phyloP scores from a whole-genome alignment of 1,284 basidiomycete species.

The Rhodotorula mucilaginosa region DNA sequence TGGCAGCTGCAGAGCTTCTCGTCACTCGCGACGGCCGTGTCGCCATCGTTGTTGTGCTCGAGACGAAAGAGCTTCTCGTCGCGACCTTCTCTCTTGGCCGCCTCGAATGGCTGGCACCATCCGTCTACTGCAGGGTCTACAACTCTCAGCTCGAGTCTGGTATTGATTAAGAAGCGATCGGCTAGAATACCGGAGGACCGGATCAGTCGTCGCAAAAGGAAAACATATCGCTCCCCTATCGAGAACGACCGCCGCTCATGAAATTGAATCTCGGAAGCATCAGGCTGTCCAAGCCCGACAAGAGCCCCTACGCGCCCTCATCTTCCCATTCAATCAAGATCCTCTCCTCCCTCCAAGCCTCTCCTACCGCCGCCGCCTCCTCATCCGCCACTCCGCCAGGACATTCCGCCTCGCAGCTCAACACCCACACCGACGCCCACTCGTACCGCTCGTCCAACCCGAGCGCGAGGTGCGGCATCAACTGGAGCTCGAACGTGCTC shows the following conservation, averaged over 20 bases:
- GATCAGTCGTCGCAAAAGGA: no score
- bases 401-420: slow-evolving; percentile 73
- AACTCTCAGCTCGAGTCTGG: no score
- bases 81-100: background rate
- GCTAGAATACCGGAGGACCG: no score
- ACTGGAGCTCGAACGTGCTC: slow-evolving; percentile 75
- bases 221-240: no score
- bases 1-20: slow-evolving; percentile 17
- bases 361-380: slow-evolving; percentile 52
- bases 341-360: slow-evolving; percentile 66
- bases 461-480: slow-evolving; percentile 77
- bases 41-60: slow-evolving; percentile 2
- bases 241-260: no score
- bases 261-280: no score
- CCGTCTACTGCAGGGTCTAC: no score
- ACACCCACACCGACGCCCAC: slow-evolving; percentile 65
- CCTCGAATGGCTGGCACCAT: no score
- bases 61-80: background rate
- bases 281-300: no score
- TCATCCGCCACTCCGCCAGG: slow-evolving; percentile 46
- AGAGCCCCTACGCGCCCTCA: slow-evolving; percentile 2
- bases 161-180: no score
- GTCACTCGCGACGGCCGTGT: slow-evolving; percentile 21
- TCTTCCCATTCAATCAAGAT: slow-evolving; percentile 71
- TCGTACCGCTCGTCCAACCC: slow-evolving; percentile 60